Conservation (phyloP, 1,284 basidiomycete genomes). For the Ceratobasidium sp. region DNA sequence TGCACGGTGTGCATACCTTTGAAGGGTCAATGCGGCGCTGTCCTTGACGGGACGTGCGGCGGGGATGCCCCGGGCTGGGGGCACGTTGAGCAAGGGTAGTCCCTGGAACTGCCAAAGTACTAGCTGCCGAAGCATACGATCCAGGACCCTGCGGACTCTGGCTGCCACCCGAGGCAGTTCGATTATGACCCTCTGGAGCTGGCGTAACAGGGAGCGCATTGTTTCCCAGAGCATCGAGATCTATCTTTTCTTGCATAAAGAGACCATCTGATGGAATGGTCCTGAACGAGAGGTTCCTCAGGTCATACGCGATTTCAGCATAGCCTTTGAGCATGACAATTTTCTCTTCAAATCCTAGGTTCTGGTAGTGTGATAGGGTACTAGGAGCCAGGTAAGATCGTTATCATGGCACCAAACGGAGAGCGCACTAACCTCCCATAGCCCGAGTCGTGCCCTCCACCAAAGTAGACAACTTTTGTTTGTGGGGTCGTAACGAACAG, state of each 20-base stretch:
- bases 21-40: slow-evolving; percentile 35
- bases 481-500: slow-evolving; percentile 26
- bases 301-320: slow-evolving; percentile 38
- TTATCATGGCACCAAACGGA: neutral
- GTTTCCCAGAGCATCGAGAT: slow-evolving; percentile 8
- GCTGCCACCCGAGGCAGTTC: neutral
- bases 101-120: slow-evolving; percentile 12
- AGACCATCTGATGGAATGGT: slow-evolving; percentile 16
- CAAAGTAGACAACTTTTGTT: slow-evolving; percentile 40
- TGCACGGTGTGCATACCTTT: slow-evolving; percentile 16
- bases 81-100: neutral
- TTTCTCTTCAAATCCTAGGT: slow-evolving; percentile 41
- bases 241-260: slow-evolving; percentile 42
- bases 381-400: neutral
- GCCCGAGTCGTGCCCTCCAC: slow-evolving; percentile 42
- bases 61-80: slow-evolving; percentile 23
- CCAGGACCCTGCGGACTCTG: neutral
- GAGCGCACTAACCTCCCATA: slow-evolving; percentile 31
- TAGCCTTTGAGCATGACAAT: slow-evolving; percentile 43
- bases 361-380: slow-evolving; percentile 32
- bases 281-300: slow-evolving; percentile 37
- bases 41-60: slow-evolving; percentile 1
- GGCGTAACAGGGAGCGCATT: neutral
- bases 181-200: neutral
- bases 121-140: slow-evolving; percentile 34